These are phyloP conservation scores for Trypanosoma theileri DNA, from an alignment of 208 protist species.

Conservation along the genomic window DNA sequence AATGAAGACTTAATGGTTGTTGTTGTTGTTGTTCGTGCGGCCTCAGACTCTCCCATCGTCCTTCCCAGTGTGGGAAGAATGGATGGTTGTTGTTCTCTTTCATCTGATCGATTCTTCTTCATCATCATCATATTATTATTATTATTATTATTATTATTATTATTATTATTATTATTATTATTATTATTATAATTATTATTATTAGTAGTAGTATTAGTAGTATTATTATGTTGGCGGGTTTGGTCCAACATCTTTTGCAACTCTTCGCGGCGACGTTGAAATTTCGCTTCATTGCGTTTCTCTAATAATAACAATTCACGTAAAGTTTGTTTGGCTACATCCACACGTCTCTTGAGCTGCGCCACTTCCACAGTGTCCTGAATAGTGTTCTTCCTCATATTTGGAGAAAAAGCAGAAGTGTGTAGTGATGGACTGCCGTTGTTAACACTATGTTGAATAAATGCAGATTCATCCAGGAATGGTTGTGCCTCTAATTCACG, in stretches of 20 bases:
- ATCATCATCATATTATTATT: slow-evolving; percentile 1
- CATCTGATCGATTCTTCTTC: no score
- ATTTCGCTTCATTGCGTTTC: slow-evolving; percentile 23
- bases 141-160: slow-evolving; percentile 1
- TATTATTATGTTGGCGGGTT: not conserved
- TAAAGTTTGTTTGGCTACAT: slow-evolving; percentile 20
- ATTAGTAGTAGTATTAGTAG: not conserved
- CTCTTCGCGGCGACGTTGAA: slow-evolving; percentile 15
- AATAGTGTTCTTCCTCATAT: not conserved
- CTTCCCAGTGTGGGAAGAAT: no score
- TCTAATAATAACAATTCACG: slow-evolving; percentile 25
- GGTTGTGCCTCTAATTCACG: not conserved
- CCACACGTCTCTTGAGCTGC: slow-evolving; percentile 19
- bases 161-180: not conserved
- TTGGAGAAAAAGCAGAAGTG: no score
- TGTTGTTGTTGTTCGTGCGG: not conserved
- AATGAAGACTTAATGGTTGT: not conserved
- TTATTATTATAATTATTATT: not conserved
- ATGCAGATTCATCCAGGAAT: not conserved
- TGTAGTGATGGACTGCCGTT: no score
- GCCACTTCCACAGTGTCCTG: not conserved
- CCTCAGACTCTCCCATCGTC: no score
- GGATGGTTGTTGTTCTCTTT: no score
- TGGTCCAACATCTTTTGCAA: slow-evolving; percentile 11
- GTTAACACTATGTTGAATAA: not conserved